Base-by-base conservation (phyloP, 2,329 filamentous ascomycete species). In the Venturia aucupariae region DNA sequence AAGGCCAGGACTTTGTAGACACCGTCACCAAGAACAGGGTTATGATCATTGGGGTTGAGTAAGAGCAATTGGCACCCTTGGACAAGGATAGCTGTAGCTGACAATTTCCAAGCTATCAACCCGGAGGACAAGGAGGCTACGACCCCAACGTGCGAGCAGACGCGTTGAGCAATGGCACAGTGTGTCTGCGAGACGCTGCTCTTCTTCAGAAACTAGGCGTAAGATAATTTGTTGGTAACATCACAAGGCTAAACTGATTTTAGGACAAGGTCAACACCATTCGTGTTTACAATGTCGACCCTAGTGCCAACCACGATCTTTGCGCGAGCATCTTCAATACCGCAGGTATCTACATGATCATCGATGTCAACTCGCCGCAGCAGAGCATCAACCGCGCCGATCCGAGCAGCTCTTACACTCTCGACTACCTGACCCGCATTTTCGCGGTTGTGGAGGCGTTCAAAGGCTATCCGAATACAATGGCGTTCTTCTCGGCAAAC, bases 401-500 rank as follows among this genome's bases (percentile, higher is more conserved):
- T 77, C 48, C 65, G 24, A 10, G 5, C 11, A 32, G 13, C 10
- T 82, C 80, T 35, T 87, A 87, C 76, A 80, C 79, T 67, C 73
- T 73, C 46, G 77, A 74, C 61, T 86, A 86, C 71, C 78, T 86
- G 65, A 73, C 76, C 64, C 82, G 84, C 68, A 80, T 85, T 68
- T 88, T 87, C 70, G 78, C 80, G 66, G 79, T 88, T 44, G 82
- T 89, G 44, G 85, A 89, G 73, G 83, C 82, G 6, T 88, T 89
- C 79, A 87, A 86, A 73, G 74, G 78, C 69, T 88, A 84, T 74
- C 83, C 84, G 65, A 88, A 89, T 74, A 81, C 82, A 2, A 77
- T 88, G 32, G 86, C 81, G 46, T 88, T 88, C 78, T 87, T 89
- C 72, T 79, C 83, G 35, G 86, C 84, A 42, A 89, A 89, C 71